Evolutionary conservation across 164 flowering plant species (phyloP), one percentile per base, ranked within the genome.

Genomic region (Aristolochia californica): DNA sequence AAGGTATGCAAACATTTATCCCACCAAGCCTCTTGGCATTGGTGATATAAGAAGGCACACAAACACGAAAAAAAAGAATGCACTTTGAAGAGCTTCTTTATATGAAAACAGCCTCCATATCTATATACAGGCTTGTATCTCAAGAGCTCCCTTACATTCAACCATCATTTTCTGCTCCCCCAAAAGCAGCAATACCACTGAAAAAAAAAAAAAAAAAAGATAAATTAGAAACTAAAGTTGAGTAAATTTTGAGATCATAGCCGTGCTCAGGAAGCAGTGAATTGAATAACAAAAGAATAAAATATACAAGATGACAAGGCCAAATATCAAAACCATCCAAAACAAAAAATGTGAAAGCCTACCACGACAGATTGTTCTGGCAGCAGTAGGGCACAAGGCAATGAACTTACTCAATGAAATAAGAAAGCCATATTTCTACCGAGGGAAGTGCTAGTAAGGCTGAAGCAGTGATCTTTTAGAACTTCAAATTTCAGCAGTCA

Each of bases 121-220:
- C 64, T 69, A 74, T 75, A 27, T 68, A 72, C 74, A 73, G 59
- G 50, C 38, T 21, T 44, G 8, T 60, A 44, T 50, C 22, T 34
- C 14, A 45, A 43, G 20, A 27, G 48, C 27, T 30, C 26, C 28
- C 53, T 50, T 11, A 43, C 47, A 57, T 43, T 38, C 53, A 20
- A 21, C 17, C 43, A 38, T 77, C 77, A 70, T 63, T 72, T 75
- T 55, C 72, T 60, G 54, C 71, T n/a, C 73, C 77, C 72, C 5
- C 66, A 55, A 66, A 77, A 80, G 76, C 88, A 78, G 63, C 81
- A 75, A 43, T 54, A 58, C 11, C 52, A 17, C 88, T 83, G 79
- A 8, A 65, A 60, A 43, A 51, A 48, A n/a, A 12, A 57, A 22
- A 54, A 11, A 28, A 56, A 11, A 30, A 18, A 43, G 21, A 2